phyloP scores from a whole-genome alignment of 2,329 filamentous ascomycete genomes.

The Hymenoscyphus occultus region DNA sequence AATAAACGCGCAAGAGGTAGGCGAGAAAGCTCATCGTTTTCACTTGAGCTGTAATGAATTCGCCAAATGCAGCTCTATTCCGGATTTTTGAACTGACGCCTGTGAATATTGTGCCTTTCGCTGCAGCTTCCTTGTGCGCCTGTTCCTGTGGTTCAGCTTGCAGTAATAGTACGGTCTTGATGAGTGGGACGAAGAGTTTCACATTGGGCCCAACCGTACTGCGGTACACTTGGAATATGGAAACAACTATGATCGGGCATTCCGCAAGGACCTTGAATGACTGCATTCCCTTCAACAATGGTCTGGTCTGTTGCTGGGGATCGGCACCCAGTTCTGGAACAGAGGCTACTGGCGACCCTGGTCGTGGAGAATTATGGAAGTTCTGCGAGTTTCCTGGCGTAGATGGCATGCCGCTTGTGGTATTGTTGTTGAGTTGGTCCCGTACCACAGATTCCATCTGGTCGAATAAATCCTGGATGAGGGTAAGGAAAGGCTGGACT shows the following conservation, averaged over 20 bases:
- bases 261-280: slow-evolving; percentile 98
- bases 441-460: slow-evolving; percentile 92
- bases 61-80: slow-evolving; percentile 89
- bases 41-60: slow-evolving; percentile 96
- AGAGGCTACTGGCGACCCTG: slow-evolving; percentile 77
- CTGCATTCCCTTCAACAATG: slow-evolving; percentile 89
- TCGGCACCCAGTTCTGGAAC: slow-evolving; percentile 79
- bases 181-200: slow-evolving; percentile 86
- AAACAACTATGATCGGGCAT: slow-evolving; percentile 98
- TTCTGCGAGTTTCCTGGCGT: slow-evolving; percentile 65
- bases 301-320: slow-evolving; percentile 74
- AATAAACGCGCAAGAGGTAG: slow-evolving; percentile 85
- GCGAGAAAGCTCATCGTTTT: slow-evolving; percentile 99
- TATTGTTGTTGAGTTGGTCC: slow-evolving; percentile 91
- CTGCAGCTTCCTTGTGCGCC: slow-evolving; percentile 81
- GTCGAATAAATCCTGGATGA: slow-evolving; percentile 95
- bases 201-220: slow-evolving; percentile 78
- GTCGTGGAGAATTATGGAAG: slow-evolving; percentile 78
- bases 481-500: slow-evolving; percentile 82
- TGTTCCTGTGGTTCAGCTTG: slow-evolving; percentile 92
- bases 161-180: slow-evolving; percentile 82
- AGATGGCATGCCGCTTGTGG: slow-evolving; percentile 60
- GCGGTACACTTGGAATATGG: slow-evolving; percentile 92
- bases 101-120: slow-evolving; percentile 79
- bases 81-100: slow-evolving; percentile 92